A percentile compares a stretch with the other conserved stretches of the same genome.
Conservation (phyloP, 306 rosid genomes). For the Cotoneaster glaucophyllus region DNA sequence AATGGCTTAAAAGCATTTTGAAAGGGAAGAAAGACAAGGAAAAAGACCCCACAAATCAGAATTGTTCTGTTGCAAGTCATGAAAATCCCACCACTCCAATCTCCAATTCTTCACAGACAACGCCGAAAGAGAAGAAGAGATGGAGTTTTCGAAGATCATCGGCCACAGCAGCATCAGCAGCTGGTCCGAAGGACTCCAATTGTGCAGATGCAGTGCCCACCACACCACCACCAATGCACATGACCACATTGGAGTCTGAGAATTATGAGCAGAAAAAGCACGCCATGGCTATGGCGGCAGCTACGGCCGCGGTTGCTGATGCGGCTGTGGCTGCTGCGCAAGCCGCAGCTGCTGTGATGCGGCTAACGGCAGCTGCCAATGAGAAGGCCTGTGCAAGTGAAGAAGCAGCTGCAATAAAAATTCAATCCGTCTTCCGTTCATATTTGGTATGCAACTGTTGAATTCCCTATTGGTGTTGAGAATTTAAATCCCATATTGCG, state of each 20-base stretch:
- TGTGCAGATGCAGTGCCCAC: slow-evolving; percentile 23
- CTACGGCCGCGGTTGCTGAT: slow-evolving; percentile 52
- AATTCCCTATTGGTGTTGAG: not conserved
- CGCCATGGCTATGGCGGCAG: slow-evolving; percentile 61
- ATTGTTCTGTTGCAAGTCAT: slow-evolving; percentile 31
- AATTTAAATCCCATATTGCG: not conserved
- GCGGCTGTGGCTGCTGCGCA: slow-evolving; percentile 63
- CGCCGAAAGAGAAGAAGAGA: slow-evolving; percentile 71
- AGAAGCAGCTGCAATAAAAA: slow-evolving; percentile 66
- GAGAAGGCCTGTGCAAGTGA: slow-evolving; percentile 27
- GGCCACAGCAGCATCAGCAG: slow-evolving; percentile 34
- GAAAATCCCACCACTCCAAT: slow-evolving; percentile 45
- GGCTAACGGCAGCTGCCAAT: slow-evolving; percentile 36
- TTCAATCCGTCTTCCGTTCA: slow-evolving; percentile 79
- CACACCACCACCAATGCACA: slow-evolving; percentile 21
- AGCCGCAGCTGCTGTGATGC: slow-evolving; percentile 64
- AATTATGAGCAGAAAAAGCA: slow-evolving; percentile 54
- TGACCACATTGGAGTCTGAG: slow-evolving; percentile 30
- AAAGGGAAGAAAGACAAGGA: slow-evolving; percentile 66
- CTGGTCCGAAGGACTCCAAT: slow-evolving; percentile 38
- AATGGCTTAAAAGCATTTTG: slow-evolving; percentile 72
- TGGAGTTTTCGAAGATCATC: slow-evolving; percentile 94
- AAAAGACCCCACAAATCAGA: slow-evolving; percentile 25
- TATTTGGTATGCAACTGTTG: slow-evolving; percentile 47
- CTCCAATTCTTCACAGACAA: slow-evolving; percentile 24